Evolutionary conservation across 768 basidiomycete species (phyloP).

Genomic region (Lactarius sanguifluus): DNA sequence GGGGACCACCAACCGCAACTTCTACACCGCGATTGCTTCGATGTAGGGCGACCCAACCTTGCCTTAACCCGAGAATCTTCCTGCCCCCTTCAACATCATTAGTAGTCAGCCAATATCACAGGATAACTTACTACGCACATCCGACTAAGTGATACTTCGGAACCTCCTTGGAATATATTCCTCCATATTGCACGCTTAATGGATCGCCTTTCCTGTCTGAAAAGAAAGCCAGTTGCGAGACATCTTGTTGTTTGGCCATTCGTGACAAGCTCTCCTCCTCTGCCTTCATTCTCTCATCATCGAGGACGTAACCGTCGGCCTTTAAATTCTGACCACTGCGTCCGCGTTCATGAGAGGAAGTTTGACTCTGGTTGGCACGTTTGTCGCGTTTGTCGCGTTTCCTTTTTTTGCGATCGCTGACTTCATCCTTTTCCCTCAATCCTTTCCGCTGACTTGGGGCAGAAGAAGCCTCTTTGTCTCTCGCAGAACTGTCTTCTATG

Average conservation of each 20-base stretch:
- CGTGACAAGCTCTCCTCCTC: constrained; percentile 41
- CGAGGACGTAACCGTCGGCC: constrained; percentile 20
- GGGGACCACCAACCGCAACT: constrained; percentile 18
- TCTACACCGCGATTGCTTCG: constrained; percentile 25
- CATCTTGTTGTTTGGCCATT: constrained; percentile 32
- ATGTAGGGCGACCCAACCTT: constrained; percentile 19
- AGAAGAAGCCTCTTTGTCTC: constrained; percentile 31
- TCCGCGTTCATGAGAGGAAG: constrained; percentile 33
- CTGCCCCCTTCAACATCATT: constrained; percentile 28
- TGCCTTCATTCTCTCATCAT: constrained; percentile 39
- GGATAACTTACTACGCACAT: constrained; percentile 17
- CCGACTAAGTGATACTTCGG: constrained; percentile 28
- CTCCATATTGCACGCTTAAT: constrained; percentile 28
- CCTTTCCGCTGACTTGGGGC: constrained; percentile 25
- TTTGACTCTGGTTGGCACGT: constrained; percentile 17
- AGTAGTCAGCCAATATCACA: constrained; percentile 9
- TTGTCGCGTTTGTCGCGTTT: constrained; percentile 25
- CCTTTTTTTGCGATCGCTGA: constrained; percentile 35
- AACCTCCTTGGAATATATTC: constrained; percentile 24
- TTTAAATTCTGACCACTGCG: constrained; percentile 12
- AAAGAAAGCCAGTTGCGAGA: constrained; percentile 47
- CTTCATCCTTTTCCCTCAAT: constrained; percentile 30
- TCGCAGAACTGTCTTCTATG: constrained; percentile 46
- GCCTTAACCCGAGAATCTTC: constrained; percentile 26
- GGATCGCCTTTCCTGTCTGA: constrained; percentile 45